phyloP scores from a whole-genome alignment of 2,329 filamentous ascomycete genomes.

The Epichloe festucae region DNA sequence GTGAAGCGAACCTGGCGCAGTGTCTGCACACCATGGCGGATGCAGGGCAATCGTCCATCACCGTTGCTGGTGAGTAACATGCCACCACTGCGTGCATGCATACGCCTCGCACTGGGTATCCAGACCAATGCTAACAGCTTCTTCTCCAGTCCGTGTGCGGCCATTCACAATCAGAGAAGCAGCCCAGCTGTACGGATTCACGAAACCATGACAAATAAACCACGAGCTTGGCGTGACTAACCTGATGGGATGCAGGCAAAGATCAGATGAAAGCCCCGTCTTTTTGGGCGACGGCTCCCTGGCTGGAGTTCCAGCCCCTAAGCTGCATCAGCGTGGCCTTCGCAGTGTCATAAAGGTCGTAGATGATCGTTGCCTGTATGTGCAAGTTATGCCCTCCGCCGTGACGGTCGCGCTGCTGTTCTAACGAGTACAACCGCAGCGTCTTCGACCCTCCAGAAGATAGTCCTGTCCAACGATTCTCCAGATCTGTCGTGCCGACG shows the following conservation, averaged over 20 bases:
- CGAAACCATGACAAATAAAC: background rate
- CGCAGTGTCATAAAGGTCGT: slow-evolving; percentile 90
- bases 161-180: slow-evolving; percentile 82
- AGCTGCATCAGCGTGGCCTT: slow-evolving; percentile 74
- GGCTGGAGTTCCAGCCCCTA: slow-evolving; percentile 73
- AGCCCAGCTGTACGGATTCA: slow-evolving; percentile 59
- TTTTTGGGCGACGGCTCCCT: slow-evolving; percentile 97
- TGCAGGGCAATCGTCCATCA: slow-evolving; percentile 39
- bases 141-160: slow-evolving; percentile 47
- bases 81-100: background rate
- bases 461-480: slow-evolving; percentile 79
- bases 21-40: slow-evolving; percentile 12
- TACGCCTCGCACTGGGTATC: background rate
- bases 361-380: slow-evolving; percentile 90
- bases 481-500: slow-evolving; percentile 63
- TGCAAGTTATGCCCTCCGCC: slow-evolving; percentile 9
- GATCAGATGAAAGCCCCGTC: slow-evolving; percentile 68
- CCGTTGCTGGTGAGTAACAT: slow-evolving; percentile 36
- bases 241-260: slow-evolving; percentile 30
- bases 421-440: slow-evolving; percentile 31
- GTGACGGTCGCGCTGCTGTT: background rate
- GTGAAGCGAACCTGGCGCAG: background rate
- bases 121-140: slow-evolving; percentile 14
- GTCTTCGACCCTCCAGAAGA: slow-evolving; percentile 97
- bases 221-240: slow-evolving; percentile 3